Percentiles rank a stretch among this genome's conserved stretches.
These are phyloP conservation scores for Paraconiothyrium sp. DNA, from an alignment of 2,329 filamentous ascomycete species.

Conservation along the genomic window DNA sequence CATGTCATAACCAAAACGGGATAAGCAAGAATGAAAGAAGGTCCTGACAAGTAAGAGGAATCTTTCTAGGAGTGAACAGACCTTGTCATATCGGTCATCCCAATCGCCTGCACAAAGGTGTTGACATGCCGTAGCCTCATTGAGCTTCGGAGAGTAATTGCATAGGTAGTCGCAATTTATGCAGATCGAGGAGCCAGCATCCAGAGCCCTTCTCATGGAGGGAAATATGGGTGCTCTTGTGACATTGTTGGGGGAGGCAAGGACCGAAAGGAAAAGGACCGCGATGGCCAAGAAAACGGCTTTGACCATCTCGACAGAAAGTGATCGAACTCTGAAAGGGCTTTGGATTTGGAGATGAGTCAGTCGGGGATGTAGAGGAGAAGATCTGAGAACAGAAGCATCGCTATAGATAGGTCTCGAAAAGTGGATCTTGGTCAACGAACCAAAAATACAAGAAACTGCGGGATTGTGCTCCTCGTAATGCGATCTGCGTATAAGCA, in stretches of 20 bases:
- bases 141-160: background rate
- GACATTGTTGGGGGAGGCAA: background rate
- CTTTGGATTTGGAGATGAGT: background rate
- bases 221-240: background rate
- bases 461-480: no score
- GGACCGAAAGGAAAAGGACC: background rate
- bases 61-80: background rate
- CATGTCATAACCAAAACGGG: background rate
- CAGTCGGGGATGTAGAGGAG: background rate
- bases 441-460: background rate
- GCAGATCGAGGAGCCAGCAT: background rate
- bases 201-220: background rate
- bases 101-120: background rate
- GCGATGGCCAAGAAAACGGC: background rate
- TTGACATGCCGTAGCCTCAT: background rate
- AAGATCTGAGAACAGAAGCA: background rate
- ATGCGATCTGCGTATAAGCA: no score
- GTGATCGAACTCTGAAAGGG: background rate
- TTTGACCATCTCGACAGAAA: background rate
- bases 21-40: background rate
- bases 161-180: background rate
- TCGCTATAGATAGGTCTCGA: background rate
- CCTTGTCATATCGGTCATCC: background rate
- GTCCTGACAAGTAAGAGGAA: background rate
- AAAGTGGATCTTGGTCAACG: background rate